phyloP scores from a whole-genome alignment of 2,329 filamentous ascomycete species.

The Exophiala aquamarina region DNA sequence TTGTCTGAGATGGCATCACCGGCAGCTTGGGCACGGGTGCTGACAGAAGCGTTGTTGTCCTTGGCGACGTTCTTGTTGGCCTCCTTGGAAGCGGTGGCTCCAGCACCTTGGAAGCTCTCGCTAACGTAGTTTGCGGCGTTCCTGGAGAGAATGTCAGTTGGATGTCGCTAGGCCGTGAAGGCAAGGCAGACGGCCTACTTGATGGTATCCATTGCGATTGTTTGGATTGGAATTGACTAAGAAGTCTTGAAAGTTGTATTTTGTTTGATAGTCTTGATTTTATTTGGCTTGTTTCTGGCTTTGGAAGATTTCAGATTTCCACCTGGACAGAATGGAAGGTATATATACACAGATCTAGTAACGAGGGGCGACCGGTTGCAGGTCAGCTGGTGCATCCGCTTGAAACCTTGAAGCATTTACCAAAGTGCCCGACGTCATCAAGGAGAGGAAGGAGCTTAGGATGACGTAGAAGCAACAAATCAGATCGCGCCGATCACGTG shows the following conservation, averaged over 20 bases:
- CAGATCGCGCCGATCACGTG: too few species aligned
- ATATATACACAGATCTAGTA: constrained; percentile 9
- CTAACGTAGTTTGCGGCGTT: constrained; percentile 70
- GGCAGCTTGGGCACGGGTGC: constrained; percentile 56
- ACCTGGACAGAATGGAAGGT: background rate
- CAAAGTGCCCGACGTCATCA: background rate
- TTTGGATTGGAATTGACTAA: constrained; percentile 7
- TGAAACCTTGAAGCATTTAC: background rate
- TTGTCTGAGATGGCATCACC: constrained; percentile 54
- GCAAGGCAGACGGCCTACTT: constrained; percentile 18
- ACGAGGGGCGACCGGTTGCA: background rate
- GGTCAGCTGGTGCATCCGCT: constrained; percentile 2
- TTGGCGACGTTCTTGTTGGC: constrained; percentile 69
- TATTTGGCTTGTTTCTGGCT: constrained; percentile 3
- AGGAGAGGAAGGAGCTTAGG: too few species aligned
- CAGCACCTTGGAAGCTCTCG: constrained; percentile 61
- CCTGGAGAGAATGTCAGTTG: constrained; percentile 28
- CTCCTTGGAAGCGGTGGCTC: constrained; percentile 62
- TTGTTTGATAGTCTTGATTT: constrained; percentile 8
- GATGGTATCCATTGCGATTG: constrained; percentile 28
- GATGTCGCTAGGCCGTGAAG: background rate
- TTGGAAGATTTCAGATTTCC: too few species aligned
- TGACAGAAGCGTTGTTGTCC: constrained; percentile 52
- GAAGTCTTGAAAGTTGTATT: constrained; percentile 7
- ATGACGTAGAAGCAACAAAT: too few species aligned